Evolutionary conservation across 2,329 filamentous ascomycete genomes (phyloP), one percentile per base, ranked within the genome.

Genomic region (Emericellopsis cladophorae): DNA sequence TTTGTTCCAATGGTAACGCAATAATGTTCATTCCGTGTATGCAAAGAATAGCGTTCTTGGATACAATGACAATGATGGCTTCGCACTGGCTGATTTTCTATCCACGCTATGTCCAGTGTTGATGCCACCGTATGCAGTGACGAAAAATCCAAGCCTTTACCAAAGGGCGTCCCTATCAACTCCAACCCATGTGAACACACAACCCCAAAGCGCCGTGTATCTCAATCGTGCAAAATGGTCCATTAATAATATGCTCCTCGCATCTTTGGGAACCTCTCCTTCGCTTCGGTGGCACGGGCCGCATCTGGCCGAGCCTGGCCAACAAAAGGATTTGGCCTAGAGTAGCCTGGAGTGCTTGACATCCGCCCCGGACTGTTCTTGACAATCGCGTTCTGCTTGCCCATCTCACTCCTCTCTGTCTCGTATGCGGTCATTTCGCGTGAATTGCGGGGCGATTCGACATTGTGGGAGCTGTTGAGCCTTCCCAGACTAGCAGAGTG

Each of bases 401-500:
- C 49, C 49, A 44, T 58, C 43, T 48, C 61, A 35, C 14, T 15
- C 37, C 14, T 24, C 47, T 60, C 54, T 55, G 77, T 72, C 53
- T 78, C 74, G 15, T 68, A 56, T 5, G 69, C 70, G 2, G 76
- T 76, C 71, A 79, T 75, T 51, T 80, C 75, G 33, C 71, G 66
- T 4, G 74, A 76, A 49, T 78, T 80, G 35, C 70, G 65, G 2
- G 76, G 76, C 31, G 72, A 72, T 7, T 54, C 47, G 12, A 12
- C 9, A 7, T 56, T 53, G 21, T 61, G 59, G 9, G 53, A 60
- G 12, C 49, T 54, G 49, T 67, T 65, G 35, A 77, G 66, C 42
- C 84, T 59, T 60, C 76, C 60, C 65, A 85, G 50, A 67, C 77
- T 77, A 12, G 66, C 66, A 2, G 84, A 72, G 57, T 94, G 95